These are phyloP conservation scores for Xylaria sp. DNA, from an alignment of 2,329 filamentous ascomycete genomes.

Conservation along the genomic window DNA sequence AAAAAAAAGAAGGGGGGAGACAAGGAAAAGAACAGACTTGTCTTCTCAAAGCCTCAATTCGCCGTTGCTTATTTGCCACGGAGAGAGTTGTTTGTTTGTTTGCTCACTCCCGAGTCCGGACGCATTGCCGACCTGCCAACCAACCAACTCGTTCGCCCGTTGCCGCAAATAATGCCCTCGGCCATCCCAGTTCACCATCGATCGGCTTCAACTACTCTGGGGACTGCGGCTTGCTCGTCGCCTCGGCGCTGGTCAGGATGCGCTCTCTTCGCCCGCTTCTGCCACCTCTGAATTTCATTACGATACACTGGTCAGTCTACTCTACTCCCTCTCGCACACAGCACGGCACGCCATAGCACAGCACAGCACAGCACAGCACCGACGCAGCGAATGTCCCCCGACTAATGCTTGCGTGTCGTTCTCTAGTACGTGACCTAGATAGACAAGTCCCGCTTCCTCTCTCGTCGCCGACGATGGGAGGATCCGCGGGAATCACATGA, in stretches of 20 bases:
- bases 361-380: no score
- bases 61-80: neutral
- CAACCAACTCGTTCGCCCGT: neutral
- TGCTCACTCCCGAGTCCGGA: neutral
- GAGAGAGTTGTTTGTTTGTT: no score
- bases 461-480: neutral
- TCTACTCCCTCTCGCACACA: neutral
- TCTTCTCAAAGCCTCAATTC: neutral
- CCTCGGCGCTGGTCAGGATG: conserved; percentile 35
- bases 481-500: neutral
- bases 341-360: no score
- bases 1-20: neutral
- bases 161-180: neutral
- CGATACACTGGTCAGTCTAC: conserved; percentile 61
- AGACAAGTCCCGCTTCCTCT: conserved; percentile 1
- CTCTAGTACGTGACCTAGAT: conserved; percentile 27
- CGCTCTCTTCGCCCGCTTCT: conserved; percentile 45
- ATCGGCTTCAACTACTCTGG: conserved; percentile 5
- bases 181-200: neutral
- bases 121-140: neutral
- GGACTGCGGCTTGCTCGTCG: conserved; percentile 19
- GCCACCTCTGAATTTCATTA: conserved; percentile 68
- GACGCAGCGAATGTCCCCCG: neutral
- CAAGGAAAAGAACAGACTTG: neutral
- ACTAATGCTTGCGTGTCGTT: conserved; percentile 3